Evolutionary conservation across 768 basidiomycete genomes (phyloP).

Genomic region (Trametes punicea): DNA sequence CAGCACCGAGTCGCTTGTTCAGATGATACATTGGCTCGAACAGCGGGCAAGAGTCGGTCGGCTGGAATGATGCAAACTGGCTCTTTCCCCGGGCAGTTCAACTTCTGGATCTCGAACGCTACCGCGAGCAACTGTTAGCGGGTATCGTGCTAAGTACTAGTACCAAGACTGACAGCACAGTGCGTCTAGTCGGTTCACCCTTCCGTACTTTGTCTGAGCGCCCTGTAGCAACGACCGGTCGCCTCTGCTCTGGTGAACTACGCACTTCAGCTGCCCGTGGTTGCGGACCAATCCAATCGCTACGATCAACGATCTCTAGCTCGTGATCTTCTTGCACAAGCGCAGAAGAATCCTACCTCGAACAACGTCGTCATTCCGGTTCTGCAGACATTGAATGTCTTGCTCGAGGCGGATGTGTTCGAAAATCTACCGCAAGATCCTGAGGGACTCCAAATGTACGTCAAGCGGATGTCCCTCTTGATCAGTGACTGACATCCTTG

Average conservation of each 20-base stretch:
- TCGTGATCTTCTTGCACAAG: conserved; percentile 54
- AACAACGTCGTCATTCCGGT: conserved; percentile 83
- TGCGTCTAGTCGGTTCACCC: conserved; percentile 37
- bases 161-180: conserved; percentile 82
- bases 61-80: conserved; percentile 74
- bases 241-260: conserved; percentile 59
- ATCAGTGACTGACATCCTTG: background rate
- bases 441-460: conserved; percentile 53
- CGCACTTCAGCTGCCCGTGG: conserved; percentile 48
- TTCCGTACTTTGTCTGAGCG: background rate
- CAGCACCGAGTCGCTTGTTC: background rate
- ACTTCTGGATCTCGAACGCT: conserved; percentile 59
- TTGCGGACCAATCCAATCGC: conserved; percentile 23
- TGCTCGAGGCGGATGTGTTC: conserved; percentile 69
- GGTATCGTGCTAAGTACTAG: conserved; percentile 80
- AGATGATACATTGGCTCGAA: background rate
- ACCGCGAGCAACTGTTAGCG: conserved; percentile 57
- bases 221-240: conserved; percentile 63
- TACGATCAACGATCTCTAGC: conserved; percentile 54
- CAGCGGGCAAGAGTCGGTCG: conserved; percentile 35
- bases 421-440: conserved; percentile 43
- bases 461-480: background rate
- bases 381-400: conserved; percentile 67
- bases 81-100: conserved; percentile 72
- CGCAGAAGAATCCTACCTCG: conserved; percentile 48